phyloP scores from a whole-genome alignment of 176 grass and related monocot genomes.

The Musa schizocarpa region DNA sequence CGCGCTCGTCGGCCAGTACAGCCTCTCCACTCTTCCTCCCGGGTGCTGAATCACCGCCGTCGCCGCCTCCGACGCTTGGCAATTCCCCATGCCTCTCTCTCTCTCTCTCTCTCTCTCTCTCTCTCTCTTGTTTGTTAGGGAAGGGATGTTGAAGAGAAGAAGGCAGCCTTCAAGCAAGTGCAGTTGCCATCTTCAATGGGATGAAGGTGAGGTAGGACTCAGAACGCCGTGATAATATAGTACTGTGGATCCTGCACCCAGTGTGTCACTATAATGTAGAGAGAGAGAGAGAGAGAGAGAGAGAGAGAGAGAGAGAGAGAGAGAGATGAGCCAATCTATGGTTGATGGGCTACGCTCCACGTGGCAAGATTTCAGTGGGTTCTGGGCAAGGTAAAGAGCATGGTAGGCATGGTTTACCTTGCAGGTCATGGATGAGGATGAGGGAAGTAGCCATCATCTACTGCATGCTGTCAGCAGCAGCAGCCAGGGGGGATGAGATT shows the following conservation, averaged over 20 bases:
- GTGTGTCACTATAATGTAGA: neutral
- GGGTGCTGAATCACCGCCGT: constrained; percentile 83
- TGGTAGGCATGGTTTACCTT: too few relatives aligned
- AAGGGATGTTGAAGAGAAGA: neutral
- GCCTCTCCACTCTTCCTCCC: constrained; percentile 75
- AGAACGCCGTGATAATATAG: too few relatives aligned
- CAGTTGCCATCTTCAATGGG: too few relatives aligned
- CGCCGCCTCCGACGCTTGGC: constrained; percentile 85
- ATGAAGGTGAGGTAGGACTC: too few relatives aligned
- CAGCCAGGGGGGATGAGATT: neutral
- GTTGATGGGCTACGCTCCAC: too few relatives aligned
- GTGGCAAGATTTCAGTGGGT: too few relatives aligned
- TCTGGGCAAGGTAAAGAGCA: too few relatives aligned
- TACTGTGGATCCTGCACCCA: neutral
- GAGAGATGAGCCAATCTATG: too few relatives aligned
- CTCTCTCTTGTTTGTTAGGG: neutral
- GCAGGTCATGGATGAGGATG: neutral
- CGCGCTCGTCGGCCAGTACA: constrained; percentile 69
- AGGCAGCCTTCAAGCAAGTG: too few relatives aligned
- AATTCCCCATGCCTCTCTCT: constrained; percentile 67
- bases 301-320: too few relatives aligned
- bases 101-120: neutral
- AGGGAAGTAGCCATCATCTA: neutral
- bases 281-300: neutral
- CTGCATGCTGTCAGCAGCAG: neutral